Percentiles rank a stretch among this genome's conserved stretches.
Conservation (phyloP, 2,329 filamentous ascomycete genomes). For the Chalara sp. region DNA sequence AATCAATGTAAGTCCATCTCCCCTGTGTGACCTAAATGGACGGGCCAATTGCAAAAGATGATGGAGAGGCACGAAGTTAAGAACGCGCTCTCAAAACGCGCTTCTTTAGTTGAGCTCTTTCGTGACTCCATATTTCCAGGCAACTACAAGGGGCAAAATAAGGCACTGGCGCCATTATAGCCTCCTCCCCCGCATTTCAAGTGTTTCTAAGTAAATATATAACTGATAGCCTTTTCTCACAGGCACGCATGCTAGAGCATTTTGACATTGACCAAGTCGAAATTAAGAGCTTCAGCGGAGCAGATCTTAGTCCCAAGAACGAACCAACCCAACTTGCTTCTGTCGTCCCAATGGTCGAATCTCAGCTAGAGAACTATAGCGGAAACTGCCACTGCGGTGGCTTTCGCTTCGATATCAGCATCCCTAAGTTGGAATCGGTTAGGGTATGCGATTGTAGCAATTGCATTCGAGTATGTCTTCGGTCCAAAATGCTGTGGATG, state of each 20-base stretch:
- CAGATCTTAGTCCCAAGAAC: neutral
- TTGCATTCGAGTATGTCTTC: slow-evolving; percentile 6
- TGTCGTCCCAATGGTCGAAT: neutral
- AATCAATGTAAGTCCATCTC: slow-evolving; percentile 34
- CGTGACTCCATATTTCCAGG: too few relatives aligned
- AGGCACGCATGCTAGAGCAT: slow-evolving; percentile 5
- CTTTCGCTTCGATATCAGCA: slow-evolving; percentile 16
- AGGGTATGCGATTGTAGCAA: slow-evolving; percentile 21
- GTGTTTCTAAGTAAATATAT: neutral
- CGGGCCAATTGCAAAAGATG: neutral
- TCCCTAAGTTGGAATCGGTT: slow-evolving; percentile 12
- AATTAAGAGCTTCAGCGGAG: neutral
- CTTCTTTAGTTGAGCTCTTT: too few relatives aligned
- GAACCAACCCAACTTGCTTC: neutral
- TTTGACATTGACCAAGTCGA: slow-evolving; percentile 1
- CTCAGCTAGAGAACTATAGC: slow-evolving; percentile 9
- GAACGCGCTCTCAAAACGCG: too few relatives aligned
- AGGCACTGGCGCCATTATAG: too few relatives aligned
- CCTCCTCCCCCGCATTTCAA: too few relatives aligned
- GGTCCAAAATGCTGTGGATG: neutral
- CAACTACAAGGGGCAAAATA: too few relatives aligned
- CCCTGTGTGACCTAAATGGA: neutral
- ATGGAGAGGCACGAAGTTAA: too few relatives aligned
- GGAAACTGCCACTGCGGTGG: slow-evolving; percentile 23
- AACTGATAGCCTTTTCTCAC: neutral